Base-by-base conservation (phyloP, 2,329 filamentous ascomycete genomes). In the Diaporthe citri region DNA sequence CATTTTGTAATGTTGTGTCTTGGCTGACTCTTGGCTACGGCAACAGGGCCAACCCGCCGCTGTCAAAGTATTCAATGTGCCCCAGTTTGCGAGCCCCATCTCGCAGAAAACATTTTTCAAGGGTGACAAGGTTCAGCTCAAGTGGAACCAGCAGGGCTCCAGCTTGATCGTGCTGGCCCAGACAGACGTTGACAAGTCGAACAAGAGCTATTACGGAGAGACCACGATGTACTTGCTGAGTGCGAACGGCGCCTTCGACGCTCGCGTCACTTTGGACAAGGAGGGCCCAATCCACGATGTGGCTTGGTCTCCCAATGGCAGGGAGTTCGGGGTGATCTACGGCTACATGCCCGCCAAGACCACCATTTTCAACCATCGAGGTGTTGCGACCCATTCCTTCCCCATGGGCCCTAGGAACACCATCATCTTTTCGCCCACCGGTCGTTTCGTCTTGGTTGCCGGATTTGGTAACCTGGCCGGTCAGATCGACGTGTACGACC, bases 21-120 rank as follows among this genome's bases (percentile, higher is more conserved):
- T 36, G 74, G 70, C 77, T 82, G 78, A 67, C 64, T 28, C 17
- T 62, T 31, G 22, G 4, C 20, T 28, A 25, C 31, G 6, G 31
- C 43, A 22, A 67, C 78, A 97, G 94, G 96, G 97, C 70, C 94
- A 96, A 90, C 97, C 97, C 48, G 96, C 97, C 72, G 91, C 94
- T 2, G 95, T 98, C 84, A 97, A 97, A 86, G 94, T 98, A 76
- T 99, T 94, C 87, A 95, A 96, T 79, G 94, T 98, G 48, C 96
- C 97, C 56, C 90, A 97, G 80, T 98, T 98, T 86, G 90, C 86
- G 77, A 88, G 87, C 71, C 93, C 96, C 6, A 92, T 98, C 67
- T 98, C 96, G 52, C 96, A 98, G 84, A 99, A 99, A 92, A 98
- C 94, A 1, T 99, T 99, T 83, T 99, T 95, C 91, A 99, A 99